phyloP scores from a whole-genome alignment of 768 basidiomycete species.

The Mycena olivaceomarginata region DNA sequence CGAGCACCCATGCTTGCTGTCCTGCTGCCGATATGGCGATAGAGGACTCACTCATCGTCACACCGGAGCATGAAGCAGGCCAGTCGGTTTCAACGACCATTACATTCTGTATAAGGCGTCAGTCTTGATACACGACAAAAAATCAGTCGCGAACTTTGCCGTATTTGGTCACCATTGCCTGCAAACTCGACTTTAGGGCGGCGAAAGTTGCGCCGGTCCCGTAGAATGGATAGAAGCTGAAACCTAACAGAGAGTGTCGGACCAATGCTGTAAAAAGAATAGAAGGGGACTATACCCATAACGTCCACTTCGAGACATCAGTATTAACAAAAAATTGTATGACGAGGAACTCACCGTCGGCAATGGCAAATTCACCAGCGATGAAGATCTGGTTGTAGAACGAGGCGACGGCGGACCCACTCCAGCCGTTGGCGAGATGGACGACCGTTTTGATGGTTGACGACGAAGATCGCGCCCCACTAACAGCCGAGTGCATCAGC shows the following conservation, averaged over 20 bases:
- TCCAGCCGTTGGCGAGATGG: slow-evolving; percentile 81
- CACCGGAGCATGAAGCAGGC: slow-evolving; percentile 70
- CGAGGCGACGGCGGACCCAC: slow-evolving; percentile 62
- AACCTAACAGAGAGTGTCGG: slow-evolving; percentile 38
- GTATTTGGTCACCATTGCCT: slow-evolving; percentile 67
- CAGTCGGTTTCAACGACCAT: slow-evolving; percentile 82
- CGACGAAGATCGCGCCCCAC: slow-evolving; percentile 70
- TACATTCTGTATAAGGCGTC: slow-evolving; percentile 58
- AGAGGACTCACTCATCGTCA: slow-evolving; percentile 65
- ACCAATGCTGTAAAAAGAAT: neutral
- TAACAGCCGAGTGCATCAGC: slow-evolving; percentile 76
- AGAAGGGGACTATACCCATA: slow-evolving; percentile 57
- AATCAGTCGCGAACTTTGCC: slow-evolving; percentile 61
- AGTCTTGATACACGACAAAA: neutral
- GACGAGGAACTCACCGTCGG: slow-evolving; percentile 51
- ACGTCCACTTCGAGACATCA: slow-evolving; percentile 62
- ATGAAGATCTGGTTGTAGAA: slow-evolving; percentile 74
- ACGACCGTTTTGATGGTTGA: slow-evolving; percentile 70
- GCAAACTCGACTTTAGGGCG: slow-evolving; percentile 70
- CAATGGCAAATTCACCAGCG: slow-evolving; percentile 66
- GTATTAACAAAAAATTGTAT: neutral
- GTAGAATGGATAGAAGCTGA: slow-evolving; percentile 83
- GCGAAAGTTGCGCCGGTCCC: slow-evolving; percentile 73
- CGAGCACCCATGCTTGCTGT: slow-evolving; percentile 72
- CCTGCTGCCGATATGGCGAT: slow-evolving; percentile 70